A percentile compares a stretch with the other conserved stretches of the same genome.
These are phyloP conservation scores for Alternaria solani DNA, from an alignment of 2,329 filamentous ascomycete species.

Conservation along the genomic window DNA sequence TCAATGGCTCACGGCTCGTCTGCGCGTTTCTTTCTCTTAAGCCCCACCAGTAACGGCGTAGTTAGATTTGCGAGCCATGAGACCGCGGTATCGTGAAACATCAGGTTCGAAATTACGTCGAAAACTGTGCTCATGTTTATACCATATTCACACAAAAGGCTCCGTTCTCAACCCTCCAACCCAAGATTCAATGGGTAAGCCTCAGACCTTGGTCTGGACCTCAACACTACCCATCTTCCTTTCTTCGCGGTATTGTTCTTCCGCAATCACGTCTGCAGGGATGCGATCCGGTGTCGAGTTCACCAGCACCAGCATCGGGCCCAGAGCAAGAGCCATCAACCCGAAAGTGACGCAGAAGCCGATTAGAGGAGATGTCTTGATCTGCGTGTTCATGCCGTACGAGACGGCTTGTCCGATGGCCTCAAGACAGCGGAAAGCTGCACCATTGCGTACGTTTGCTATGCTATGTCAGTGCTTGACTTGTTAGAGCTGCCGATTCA, in stretches of 20 bases:
- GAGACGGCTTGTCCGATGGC: constrained; percentile 41
- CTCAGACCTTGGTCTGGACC: constrained; percentile 23
- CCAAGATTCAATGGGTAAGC: neutral
- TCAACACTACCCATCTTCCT: constrained; percentile 26
- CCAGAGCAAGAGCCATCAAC: constrained; percentile 40
- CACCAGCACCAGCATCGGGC: constrained; percentile 44
- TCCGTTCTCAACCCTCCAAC: neutral
- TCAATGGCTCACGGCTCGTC: neutral
- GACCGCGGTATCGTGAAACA: neutral
- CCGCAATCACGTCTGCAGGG: constrained; percentile 41
- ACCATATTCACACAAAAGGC: neutral
- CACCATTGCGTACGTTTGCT: constrained; percentile 37
- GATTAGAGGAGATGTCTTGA: constrained; percentile 36
- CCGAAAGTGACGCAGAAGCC: constrained; percentile 46
- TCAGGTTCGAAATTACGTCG: neutral
- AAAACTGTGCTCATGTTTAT: neutral
- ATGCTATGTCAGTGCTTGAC: constrained; percentile 8
- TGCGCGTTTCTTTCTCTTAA: neutral
- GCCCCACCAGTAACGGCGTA: neutral
- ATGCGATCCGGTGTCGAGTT: constrained; percentile 45
- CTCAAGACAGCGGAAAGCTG: constrained; percentile 40
- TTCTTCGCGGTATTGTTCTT: constrained; percentile 28
- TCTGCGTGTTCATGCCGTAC: constrained; percentile 43
- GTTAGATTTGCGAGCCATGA: neutral
- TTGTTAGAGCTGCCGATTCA: neutral